Percentiles rank a stretch among this genome's conserved stretches.
Conservation (phyloP, 805 yeast species). For the Zygosaccharomyces bisporus region DNA sequence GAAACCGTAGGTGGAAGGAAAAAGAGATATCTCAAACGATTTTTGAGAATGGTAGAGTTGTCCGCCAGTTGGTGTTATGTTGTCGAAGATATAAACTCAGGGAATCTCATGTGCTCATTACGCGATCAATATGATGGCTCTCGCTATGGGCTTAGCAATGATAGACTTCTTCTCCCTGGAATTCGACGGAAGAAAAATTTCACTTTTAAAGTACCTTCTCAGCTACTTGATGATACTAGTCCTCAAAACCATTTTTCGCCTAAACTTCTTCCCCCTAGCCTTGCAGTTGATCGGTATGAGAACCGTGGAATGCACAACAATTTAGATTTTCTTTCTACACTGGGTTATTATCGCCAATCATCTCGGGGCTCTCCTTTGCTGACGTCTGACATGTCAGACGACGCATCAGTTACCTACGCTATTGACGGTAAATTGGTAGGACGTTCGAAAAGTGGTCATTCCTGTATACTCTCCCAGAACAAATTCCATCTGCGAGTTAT, state of each 20-base stretch:
- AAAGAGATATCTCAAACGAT: conserved; percentile 31
- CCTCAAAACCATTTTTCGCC: conserved; percentile 38
- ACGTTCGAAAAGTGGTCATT: conserved; percentile 24
- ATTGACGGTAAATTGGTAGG: conserved; percentile 57
- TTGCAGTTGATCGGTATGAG: conserved; percentile 36
- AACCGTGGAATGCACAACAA: conserved; percentile 24
- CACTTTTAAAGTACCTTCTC: conserved; percentile 52
- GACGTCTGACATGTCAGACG: conserved; percentile 41
- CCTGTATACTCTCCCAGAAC: conserved; percentile 22
- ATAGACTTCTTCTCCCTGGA: conserved; percentile 45
- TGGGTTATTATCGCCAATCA: conserved; percentile 56
- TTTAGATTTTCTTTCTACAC: conserved; percentile 35
- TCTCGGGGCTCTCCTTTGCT: conserved; percentile 50
- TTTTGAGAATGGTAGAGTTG: conserved; percentile 49
- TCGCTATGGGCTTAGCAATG: conserved; percentile 42
- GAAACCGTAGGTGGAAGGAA: conserved; percentile 13
- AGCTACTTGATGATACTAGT: conserved; percentile 51
- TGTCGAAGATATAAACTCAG: conserved; percentile 22
- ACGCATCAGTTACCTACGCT: conserved; percentile 45
- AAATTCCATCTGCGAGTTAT: conserved; percentile 27
- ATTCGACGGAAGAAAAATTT: conserved; percentile 52
- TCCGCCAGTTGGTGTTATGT: conserved; percentile 49
- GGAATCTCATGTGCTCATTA: conserved; percentile 5
- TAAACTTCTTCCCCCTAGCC: conserved; percentile 39
- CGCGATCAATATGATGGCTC: conserved; percentile 29